phyloP scores from a whole-genome alignment of 257 asterid genomes.

The Fraxinus pennsylvanica region DNA sequence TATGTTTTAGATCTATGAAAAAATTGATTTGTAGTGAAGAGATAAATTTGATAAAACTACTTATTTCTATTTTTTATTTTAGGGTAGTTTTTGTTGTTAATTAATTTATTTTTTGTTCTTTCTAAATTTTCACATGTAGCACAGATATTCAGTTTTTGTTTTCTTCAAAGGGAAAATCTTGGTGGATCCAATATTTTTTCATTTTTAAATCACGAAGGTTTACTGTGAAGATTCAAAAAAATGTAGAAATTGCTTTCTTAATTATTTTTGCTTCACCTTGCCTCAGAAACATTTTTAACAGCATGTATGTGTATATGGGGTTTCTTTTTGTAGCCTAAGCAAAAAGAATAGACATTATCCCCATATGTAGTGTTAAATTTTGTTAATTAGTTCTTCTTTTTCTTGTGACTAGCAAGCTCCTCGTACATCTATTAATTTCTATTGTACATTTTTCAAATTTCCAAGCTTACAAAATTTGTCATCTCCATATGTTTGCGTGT shows the following conservation, averaged over 20 bases:
- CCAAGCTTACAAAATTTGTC: background rate
- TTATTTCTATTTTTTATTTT: background rate
- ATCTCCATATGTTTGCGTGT: background rate
- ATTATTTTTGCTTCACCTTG: constrained; percentile 5
- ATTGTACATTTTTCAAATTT: background rate
- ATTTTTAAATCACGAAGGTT: background rate
- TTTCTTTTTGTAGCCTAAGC: background rate
- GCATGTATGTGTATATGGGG: background rate
- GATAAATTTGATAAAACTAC: too few relatives aligned
- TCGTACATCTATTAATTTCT: background rate
- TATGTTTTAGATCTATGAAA: background rate
- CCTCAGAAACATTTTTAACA: background rate
- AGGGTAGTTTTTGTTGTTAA: background rate
- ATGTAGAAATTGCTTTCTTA: constrained; percentile 13
- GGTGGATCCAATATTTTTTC: constrained; percentile 5
- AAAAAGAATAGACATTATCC: background rate
- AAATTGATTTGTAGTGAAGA: background rate
- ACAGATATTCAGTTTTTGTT: too few relatives aligned
- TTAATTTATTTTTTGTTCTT: background rate
- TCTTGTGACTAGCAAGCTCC: background rate
- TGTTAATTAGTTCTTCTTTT: background rate
- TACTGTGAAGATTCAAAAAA: background rate
- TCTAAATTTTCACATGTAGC: too few relatives aligned
- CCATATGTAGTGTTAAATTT: background rate
- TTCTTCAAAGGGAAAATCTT: too few relatives aligned